Base-by-base conservation (phyloP, 164 flowering plant genomes). In the Stephania japonica region DNA sequence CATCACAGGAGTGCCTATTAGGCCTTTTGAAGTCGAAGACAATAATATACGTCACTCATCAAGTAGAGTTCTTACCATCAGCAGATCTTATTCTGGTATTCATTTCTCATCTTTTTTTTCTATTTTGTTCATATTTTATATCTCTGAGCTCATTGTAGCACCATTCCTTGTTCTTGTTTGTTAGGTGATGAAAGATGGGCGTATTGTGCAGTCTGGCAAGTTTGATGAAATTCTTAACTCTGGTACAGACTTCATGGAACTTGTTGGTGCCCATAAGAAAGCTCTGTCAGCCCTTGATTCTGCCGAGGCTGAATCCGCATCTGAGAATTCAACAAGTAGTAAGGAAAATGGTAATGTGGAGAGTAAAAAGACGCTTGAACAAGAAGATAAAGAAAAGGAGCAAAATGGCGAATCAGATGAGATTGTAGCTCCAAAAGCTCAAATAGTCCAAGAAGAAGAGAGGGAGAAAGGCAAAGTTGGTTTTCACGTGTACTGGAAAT, bases 371-470 rank as follows among this genome's bases (percentile, higher is more conserved):
- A 76, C 71, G 41, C 42, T n/a, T 49, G 43, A 18, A 47, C 70
- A 81, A 65, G 84, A 81, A 62, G 78, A 81, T 38, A 67, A 67
- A 49, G 72, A 27, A 66, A 80, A 67, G 42, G 75, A 43, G 25
- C 72, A 71, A 71, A 73, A 72, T 73, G 78, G 75, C 64, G 81
- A 81, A 77, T 72, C 49, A 43, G 89, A 85, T 66, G 89, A 84
- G n/a, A 68, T 32, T 42, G 81, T 25, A 6, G 86, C 62, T 69
- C 75, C 73, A 38, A 84, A 87, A 78, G 87, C 85, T 23, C 98
- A 94, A 79, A 80, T 95, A 72, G 88, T 92, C 69, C 88, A 91
- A 81, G 97, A 95, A 81, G 99, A 95, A 87, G 99, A 95, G 75
- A 85, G 97, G 77, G 96, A 91, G 86, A 91, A 89, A 82, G 99